Percentiles rank a stretch among this genome's conserved stretches.
These are phyloP conservation scores for Drechslerella coelobrocha DNA, from an alignment of 2,329 filamentous ascomycete genomes.

Conservation along the genomic window DNA sequence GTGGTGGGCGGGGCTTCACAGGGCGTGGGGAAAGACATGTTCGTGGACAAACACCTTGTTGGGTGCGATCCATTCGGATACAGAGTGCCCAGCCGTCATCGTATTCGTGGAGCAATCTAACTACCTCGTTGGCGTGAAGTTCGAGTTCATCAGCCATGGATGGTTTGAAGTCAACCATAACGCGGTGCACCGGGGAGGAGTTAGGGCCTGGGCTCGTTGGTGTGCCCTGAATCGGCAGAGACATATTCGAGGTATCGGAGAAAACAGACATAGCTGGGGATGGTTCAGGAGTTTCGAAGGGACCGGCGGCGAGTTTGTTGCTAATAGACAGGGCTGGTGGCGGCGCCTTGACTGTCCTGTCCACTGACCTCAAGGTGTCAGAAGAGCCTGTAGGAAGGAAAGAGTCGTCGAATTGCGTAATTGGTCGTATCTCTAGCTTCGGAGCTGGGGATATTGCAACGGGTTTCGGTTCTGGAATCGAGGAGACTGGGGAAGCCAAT, in stretches of 20 bases:
- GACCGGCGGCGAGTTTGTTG: constrained; percentile 56
- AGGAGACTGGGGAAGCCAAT: constrained; percentile 57
- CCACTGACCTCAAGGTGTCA: constrained; percentile 58
- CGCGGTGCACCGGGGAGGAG: constrained; percentile 75
- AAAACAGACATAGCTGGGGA: constrained; percentile 51
- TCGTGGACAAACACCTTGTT: constrained; percentile 90
- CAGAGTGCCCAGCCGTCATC: constrained; percentile 98
- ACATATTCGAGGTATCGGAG: constrained; percentile 46
- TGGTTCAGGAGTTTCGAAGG: constrained; percentile 53
- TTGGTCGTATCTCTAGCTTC: constrained; percentile 60
- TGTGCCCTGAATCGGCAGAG: constrained; percentile 40
- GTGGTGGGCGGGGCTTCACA: constrained; percentile 76
- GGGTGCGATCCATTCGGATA: constrained; percentile 84
- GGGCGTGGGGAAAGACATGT: constrained; percentile 92
- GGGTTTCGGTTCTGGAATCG: constrained; percentile 58
- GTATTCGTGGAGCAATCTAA: constrained; percentile 91
- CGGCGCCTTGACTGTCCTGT: constrained; percentile 60
- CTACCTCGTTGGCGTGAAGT: constrained; percentile 79
- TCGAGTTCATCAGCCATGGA: constrained; percentile 91
- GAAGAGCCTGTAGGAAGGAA: constrained; percentile 34
- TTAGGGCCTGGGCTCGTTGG: constrained; percentile 17
- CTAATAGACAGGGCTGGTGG: constrained; percentile 53
- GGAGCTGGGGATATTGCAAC: constrained; percentile 57
- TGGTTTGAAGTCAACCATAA: constrained; percentile 92
- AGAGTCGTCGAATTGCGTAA: constrained; percentile 56